Percentiles rank a stretch among this genome's conserved stretches.
phyloP scores from a whole-genome alignment of 257 asterid genomes.

The Solanum ossicruentum region DNA sequence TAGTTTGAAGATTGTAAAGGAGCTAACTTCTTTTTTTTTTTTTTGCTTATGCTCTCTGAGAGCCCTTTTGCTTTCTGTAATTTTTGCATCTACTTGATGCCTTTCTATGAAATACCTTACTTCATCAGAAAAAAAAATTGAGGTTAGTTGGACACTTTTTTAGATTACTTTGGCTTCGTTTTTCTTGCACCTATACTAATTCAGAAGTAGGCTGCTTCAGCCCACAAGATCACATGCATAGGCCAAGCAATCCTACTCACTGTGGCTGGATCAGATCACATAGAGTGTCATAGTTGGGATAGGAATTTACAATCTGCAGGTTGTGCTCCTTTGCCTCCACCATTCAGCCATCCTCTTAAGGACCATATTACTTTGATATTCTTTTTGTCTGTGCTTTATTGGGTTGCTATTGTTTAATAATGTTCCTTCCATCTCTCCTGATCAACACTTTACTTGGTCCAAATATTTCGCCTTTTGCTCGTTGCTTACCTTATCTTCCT shows the following conservation, averaged over 20 bases:
- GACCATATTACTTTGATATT: neutral
- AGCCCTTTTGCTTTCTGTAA: too few relatives aligned
- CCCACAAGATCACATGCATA: neutral
- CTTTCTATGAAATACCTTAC: too few relatives aligned
- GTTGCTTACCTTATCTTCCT: neutral
- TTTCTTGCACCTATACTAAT: neutral
- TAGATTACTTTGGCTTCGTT: neutral
- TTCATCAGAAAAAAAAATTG: neutral
- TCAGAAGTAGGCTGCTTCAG: neutral
- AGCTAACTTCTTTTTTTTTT: too few relatives aligned
- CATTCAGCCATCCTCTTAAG: neutral
- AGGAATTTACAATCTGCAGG: neutral
- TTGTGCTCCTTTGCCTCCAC: neutral
- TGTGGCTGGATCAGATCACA: neutral
- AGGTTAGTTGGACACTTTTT: neutral
- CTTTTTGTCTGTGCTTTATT: neutral
- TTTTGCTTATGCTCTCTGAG: too few relatives aligned
- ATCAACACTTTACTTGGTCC: neutral
- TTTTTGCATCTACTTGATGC: too few relatives aligned
- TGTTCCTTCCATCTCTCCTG: neutral
- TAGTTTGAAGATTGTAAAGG: too few relatives aligned
- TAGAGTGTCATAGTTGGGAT: neutral
- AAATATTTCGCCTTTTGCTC: neutral
- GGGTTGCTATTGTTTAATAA: neutral
- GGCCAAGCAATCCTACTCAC: neutral